A percentile compares a stretch with the other conserved stretches of the same genome.
Evolutionary conservation across 495 filamentous ascomycete species (phyloP).

Genomic region (Xylaria castorea): DNA sequence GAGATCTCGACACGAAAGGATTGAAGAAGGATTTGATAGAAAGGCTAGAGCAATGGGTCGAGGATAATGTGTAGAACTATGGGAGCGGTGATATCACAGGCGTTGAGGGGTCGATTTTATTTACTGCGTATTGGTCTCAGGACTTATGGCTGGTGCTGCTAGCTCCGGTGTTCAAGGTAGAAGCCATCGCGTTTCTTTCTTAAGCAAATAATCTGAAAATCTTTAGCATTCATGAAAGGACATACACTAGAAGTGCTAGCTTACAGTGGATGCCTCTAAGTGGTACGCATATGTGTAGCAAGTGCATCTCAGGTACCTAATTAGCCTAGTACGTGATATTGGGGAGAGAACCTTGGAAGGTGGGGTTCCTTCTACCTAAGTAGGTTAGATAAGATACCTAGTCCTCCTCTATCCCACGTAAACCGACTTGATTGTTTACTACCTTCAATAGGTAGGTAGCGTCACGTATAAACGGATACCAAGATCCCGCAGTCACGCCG

Average conservation of each 20-base stretch:
- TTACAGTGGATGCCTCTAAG: neutral
- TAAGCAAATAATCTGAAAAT: neutral
- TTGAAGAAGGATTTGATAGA: conserved; percentile 85
- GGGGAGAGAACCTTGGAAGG: neutral
- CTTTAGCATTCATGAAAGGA: neutral
- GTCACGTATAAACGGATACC: neutral
- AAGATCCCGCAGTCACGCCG: neutral
- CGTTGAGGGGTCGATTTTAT: neutral
- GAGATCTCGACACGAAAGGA: conserved; percentile 66
- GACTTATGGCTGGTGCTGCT: neutral
- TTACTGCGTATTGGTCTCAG: neutral
- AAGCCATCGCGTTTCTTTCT: neutral
- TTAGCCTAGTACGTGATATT: too few relatives aligned
- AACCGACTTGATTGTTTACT: neutral
- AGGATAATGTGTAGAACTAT: conserved; percentile 52
- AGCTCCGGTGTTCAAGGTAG: neutral
- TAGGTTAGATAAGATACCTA: neutral
- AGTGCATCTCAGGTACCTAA: too few relatives aligned
- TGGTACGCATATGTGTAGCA: too few relatives aligned
- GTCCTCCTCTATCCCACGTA: neutral
- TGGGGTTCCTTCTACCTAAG: neutral
- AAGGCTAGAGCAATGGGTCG: conserved; percentile 77
- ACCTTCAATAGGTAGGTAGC: neutral
- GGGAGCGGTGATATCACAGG: neutral
- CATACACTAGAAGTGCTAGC: too few relatives aligned